These are phyloP conservation scores for Paecilomyces sp. DNA, from an alignment of 2,329 filamentous ascomycete genomes.

Conservation along the genomic window DNA sequence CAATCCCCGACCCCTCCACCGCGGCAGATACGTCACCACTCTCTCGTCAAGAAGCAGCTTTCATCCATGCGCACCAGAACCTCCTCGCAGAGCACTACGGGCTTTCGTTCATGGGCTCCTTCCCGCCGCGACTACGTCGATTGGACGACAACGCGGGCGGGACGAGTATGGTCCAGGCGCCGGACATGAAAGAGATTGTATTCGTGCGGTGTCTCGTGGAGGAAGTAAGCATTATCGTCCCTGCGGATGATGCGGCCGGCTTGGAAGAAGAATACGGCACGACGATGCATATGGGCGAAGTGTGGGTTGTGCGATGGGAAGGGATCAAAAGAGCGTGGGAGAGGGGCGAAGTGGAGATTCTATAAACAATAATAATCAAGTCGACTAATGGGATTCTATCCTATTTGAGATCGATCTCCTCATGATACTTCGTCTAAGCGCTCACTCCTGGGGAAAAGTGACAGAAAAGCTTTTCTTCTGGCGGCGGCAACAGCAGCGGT, in stretches of 20 bases:
- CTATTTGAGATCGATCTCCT: background rate
- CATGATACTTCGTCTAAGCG: background rate
- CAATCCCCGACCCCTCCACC: conserved; percentile 21
- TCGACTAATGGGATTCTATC: background rate
- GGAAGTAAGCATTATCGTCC: conserved; percentile 40
- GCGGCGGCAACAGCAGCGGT: too few species aligned
- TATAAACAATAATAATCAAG: conserved; percentile 15
- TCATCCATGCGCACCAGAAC: conserved; percentile 77
- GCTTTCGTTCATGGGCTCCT: conserved; percentile 73
- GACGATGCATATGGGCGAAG: conserved; percentile 50
- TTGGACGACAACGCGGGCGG: conserved; percentile 87
- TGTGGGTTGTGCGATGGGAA: conserved; percentile 65
- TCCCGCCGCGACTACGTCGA: conserved; percentile 71
- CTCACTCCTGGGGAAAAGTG: background rate
- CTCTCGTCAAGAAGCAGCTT: conserved; percentile 69
- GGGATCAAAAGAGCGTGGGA: conserved; percentile 56
- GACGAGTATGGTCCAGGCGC: conserved; percentile 84
- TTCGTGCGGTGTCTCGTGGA: conserved; percentile 59
- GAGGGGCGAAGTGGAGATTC: conserved; percentile 37
- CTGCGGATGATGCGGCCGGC: conserved; percentile 18
- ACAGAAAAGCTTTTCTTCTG: too few species aligned
- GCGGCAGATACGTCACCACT: conserved; percentile 51
- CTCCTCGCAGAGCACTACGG: conserved; percentile 80
- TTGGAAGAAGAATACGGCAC: conserved; percentile 23
- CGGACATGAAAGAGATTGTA: conserved; percentile 75